Evolutionary conservation across 2,329 filamentous ascomycete species (phyloP), one percentile per base, ranked within the genome.

Genomic region (Cladophialophora immunda): DNA sequence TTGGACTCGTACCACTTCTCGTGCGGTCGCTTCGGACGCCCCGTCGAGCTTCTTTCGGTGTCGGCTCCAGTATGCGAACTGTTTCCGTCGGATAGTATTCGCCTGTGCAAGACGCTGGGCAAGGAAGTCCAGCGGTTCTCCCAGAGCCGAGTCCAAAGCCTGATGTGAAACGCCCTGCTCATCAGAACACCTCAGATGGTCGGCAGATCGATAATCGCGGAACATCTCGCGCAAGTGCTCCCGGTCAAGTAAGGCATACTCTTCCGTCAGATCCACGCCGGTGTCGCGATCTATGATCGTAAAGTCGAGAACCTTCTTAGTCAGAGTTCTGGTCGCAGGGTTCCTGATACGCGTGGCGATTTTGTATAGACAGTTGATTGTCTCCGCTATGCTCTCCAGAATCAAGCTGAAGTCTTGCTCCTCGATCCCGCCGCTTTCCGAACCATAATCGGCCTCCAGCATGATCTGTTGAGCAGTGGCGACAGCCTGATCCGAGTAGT

Each of bases 281-380:
- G 57, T 65, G 4, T 68, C 66, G 29, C 29, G 2, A 25, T 66
- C 62, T 9, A 59, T 59, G 8, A 54, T 19, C 25, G 54, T 15
- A 53, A 65, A 68, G 22, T 19, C 19, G 11, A 29, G n/a, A 17
- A 56, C 67, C 60, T 68, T 69, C 11, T 60, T 53, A n/a, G 62
- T 38, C 17, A 38, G 60, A 15, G 65, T 29, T 54, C 69, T 67
- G 6, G 58, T 68, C 3, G 64, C 50, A 6, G 69, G 63, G 32
- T 68, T 68, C 2, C 67, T 67, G 61, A 71, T 68, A 11, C 61
- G 62, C 36, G 65, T 67, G 19, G 67, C 59, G 5, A 71, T 50
- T 19, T 52, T 57, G 50, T 60, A 70, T 3, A 70, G 64, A 11
- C 60, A 34, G n/a, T 70, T 58, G 38, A 70, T 62, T 9, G 58